Base-by-base conservation (phyloP, 331 rosid species). In the Stylosanthes scabra region DNA sequence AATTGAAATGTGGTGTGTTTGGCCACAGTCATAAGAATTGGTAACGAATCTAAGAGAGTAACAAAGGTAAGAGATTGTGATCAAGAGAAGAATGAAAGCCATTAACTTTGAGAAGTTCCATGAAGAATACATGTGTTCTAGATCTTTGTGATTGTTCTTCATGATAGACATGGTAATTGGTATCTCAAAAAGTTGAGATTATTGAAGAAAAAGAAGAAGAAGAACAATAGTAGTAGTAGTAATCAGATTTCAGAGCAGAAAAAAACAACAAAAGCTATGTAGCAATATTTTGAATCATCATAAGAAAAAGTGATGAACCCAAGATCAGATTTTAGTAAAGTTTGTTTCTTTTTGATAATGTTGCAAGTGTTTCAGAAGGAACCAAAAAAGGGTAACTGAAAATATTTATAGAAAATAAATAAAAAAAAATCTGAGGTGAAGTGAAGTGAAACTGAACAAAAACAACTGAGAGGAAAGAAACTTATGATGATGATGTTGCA, bases 121-220 rank as follows among this genome's bases (percentile, higher is more conserved):
- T 13, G 84, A 47, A 51, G 75, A 31, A 62, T 75, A 12, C 1
- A 83, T 16, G 42, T 70, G 80, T 7, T 90, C 90, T 65, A 78
- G 65, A 75, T 85, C 86, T 83, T 85, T 85, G 74, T 20, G 68
- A 39, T 44, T 72, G 86, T 7, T 73, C 79, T 81, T 87, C 90
- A 83, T 86, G 42, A 56, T 42, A 9, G 64, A 55, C 80, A 80
- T 62, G 74, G 46, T 31, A 31, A 31, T 31, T 31, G 37, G 37
- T 2, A 31, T 14, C 34, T 72, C 41, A 39, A 11, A n/a, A 51
- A 14, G 5, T n/a, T n/a, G n/a, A n/a, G n/a, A n/a, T n/a, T n/a
- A n/a, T n/a, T n/a, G 5, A 2, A 10, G 60, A 31, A 31, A n/a
- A 8, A 71, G 57, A 75, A 58, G 16, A 66, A 9, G 14, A 34